Percentiles rank a stretch among this genome's conserved stretches.
Conservation (phyloP, 805 yeast species). For the Saturnispora mendoncae region DNA sequence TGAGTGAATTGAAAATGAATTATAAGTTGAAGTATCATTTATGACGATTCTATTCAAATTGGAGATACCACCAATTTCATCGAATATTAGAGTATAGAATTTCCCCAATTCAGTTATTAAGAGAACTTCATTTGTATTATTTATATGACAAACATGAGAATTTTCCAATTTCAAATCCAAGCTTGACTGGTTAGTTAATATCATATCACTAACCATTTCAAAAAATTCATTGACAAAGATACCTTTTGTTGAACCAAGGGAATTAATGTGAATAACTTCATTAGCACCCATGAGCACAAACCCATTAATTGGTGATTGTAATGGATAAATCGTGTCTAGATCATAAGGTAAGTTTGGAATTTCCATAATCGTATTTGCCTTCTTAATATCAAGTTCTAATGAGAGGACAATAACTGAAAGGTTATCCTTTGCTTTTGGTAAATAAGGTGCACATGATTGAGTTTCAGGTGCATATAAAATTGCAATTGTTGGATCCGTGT, state of each 20-base stretch:
- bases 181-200: conserved; percentile 38
- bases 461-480: conserved; percentile 27
- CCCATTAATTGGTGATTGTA: conserved; percentile 62
- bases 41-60: conserved; percentile 22
- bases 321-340: conserved; percentile 51
- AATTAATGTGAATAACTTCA: conserved; percentile 69
- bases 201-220: conserved; percentile 31
- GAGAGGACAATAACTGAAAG: conserved; percentile 55
- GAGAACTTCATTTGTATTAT: conserved; percentile 28
- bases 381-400: conserved; percentile 47
- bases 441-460: conserved; percentile 69
- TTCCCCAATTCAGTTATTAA: conserved; percentile 37
- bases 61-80: conserved; percentile 30
- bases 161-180: conserved; percentile 50
- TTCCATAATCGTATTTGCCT: conserved; percentile 60
- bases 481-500: conserved; percentile 67
- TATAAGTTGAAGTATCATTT: conserved; percentile 17
- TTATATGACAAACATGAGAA: conserved; percentile 31
- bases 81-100: conserved; percentile 29
- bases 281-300: conserved; percentile 64
- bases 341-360: conserved; percentile 68
- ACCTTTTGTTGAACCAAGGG: conserved; percentile 60
- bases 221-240: conserved; percentile 54
- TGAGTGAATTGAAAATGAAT: conserved; percentile 21
- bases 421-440: conserved; percentile 54